Evolutionary conservation across 495 filamentous ascomycete genomes (phyloP), one percentile per base, ranked within the genome.

Genomic region (Alectoria sarmentosa): DNA sequence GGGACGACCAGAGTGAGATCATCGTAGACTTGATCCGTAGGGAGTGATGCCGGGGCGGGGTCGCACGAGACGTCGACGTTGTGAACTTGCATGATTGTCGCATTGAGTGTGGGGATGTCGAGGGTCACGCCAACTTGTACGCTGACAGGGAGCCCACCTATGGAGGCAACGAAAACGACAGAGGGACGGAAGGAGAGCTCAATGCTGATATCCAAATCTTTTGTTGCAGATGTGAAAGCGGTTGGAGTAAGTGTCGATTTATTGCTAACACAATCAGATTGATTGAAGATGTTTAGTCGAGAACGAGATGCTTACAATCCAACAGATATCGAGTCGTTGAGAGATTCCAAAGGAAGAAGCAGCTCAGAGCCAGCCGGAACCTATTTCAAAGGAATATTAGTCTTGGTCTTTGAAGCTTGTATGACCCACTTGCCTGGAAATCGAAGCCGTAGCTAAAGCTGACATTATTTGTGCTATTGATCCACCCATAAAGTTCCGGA

Each of bases 371-470:
- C 58, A 21, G 57, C 0, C 6, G 58, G 58, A 23, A 62, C 37
- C 64, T 62, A n/a, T 5, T n/a, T 19, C 32, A 6, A 37, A 19
- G 11, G 8, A 13, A 39, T 9, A 15, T 62, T 3, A 44, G 38
- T 42, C 10, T 26, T n/a, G 15, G 19, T 37, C 55, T 21, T 15
- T 11, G 13, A 34, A 32, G 36, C 8, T 28, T 37, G 28, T 17
- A 37, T 23, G 19, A n/a, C n/a, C 41, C 19, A 49, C 65, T 66
- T 26, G 59, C 65, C 30, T 41, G 10, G n/a, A 63, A 59, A 48
- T 66, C 32, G 54, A 57, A 63, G 46, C 60, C 65, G 55, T 66
- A 62, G 1, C 52, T 66, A 14, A 63, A 58, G n/a, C 59, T 63
- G 61, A 63, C 46, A 42, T 63, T 23, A 28, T 63, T 63, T 1